phyloP scores from a whole-genome alignment of 306 rosid species.

The Casuarina cunninghamiana region DNA sequence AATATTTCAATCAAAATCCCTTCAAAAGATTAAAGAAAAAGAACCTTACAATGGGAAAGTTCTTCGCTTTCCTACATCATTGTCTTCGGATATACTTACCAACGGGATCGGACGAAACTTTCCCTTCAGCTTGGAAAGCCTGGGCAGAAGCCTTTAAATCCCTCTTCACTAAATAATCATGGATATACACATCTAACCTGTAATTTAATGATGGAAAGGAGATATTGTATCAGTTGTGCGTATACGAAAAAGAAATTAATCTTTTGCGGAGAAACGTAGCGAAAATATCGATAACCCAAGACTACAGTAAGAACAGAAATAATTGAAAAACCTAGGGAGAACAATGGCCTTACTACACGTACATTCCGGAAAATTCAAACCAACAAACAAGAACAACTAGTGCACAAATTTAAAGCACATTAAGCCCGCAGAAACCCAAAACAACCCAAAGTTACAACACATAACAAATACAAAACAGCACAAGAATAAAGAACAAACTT shows the following conservation, averaged over 20 bases:
- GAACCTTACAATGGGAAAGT: conserved; percentile 10
- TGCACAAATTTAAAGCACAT: conserved; percentile 7
- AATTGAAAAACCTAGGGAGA: not conserved
- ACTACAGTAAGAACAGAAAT: not conserved
- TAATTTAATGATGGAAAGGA: conserved; percentile 26
- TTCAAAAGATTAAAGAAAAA: conserved; percentile 6
- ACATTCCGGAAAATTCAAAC: not conserved
- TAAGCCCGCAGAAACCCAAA: conserved; percentile 21
- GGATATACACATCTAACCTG: conserved; percentile 99
- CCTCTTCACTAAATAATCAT: conserved; percentile 92
- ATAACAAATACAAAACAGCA: not conserved
- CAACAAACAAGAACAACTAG: not conserved
- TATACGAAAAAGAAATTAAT: conserved; percentile 14
- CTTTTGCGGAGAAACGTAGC: conserved; percentile 13
- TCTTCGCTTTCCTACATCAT: conserved; percentile 1
- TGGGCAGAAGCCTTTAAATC: conserved; percentile 97
- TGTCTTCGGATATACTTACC: conserved; percentile 57
- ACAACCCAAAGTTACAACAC: not conserved
- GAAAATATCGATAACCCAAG: not conserved
- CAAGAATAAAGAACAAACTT: conserved; percentile 29
- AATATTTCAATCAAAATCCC: conserved; percentile 13
- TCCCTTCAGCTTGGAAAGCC: conserved; percentile 97
- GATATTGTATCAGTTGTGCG: conserved; percentile 22
- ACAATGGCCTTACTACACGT: not conserved
- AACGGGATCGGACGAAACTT: conserved; percentile 99